Conservation (phyloP, 257 asterid genomes). For the Lycium barbarum region DNA sequence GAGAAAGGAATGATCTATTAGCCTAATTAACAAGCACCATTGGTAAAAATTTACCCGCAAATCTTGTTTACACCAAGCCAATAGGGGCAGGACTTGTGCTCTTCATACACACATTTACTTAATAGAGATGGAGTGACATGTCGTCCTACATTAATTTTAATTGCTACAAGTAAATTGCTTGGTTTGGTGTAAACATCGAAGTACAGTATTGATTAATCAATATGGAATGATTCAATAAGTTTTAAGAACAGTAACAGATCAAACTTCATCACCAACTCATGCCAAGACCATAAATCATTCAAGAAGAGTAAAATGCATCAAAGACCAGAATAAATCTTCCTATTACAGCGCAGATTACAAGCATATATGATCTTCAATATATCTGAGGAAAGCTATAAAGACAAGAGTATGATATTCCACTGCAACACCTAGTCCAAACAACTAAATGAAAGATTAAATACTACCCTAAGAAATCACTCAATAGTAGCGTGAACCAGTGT, state of each 20-base stretch:
- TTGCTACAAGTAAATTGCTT: too few relatives aligned
- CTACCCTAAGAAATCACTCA: slow-evolving; percentile 28
- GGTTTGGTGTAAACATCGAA: too few relatives aligned
- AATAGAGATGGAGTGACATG: too few relatives aligned
- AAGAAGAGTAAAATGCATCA: neutral
- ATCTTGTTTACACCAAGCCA: too few relatives aligned
- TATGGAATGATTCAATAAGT: neutral
- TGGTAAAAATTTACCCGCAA: neutral
- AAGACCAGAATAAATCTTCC: neutral
- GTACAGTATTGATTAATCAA: neutral
- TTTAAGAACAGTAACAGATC: neutral
- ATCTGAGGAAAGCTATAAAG: neutral
- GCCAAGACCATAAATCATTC: neutral
- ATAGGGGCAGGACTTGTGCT: too few relatives aligned
- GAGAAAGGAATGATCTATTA: neutral
- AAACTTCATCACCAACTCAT: neutral
- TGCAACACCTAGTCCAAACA: slow-evolving; percentile 2
- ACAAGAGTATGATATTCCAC: neutral
- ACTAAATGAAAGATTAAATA: neutral
- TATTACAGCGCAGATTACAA: neutral
- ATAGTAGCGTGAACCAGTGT: slow-evolving; percentile 60
- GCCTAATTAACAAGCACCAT: neutral
- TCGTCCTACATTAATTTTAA: too few relatives aligned
- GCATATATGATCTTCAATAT: neutral
- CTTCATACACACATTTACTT: too few relatives aligned